Conservation (phyloP, 1,284 basidiomycete genomes). For the Naganishia cerealis region DNA sequence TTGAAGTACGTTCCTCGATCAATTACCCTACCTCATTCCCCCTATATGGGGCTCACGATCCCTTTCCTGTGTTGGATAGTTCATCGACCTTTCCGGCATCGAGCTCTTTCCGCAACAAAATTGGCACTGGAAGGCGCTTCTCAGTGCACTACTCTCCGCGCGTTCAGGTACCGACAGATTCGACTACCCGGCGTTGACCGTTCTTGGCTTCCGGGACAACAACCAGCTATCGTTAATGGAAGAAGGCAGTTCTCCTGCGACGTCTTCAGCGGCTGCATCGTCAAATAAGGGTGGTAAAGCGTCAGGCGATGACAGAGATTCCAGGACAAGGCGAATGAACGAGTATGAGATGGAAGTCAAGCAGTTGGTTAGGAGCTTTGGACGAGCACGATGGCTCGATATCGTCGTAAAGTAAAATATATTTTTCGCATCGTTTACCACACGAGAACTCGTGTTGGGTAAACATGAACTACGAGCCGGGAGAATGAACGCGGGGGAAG, state of each 20-base stretch:
- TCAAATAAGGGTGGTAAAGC: background rate
- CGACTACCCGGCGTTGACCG: background rate
- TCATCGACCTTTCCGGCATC: constrained; percentile 13
- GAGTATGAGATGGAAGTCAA: constrained; percentile 13
- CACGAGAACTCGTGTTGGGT: too few relatives aligned
- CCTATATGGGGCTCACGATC: too few relatives aligned
- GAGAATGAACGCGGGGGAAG: background rate
- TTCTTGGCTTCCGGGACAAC: constrained; percentile 10
- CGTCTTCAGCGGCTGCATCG: background rate
- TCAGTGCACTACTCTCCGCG: background rate
- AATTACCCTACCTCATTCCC: too few relatives aligned
- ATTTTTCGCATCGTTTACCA: background rate
- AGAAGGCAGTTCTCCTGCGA: background rate
- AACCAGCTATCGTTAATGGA: background rate
- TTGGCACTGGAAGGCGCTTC: constrained; percentile 1
- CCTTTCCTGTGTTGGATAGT: background rate
- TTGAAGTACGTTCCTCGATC: constrained; percentile 5
- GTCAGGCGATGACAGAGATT: background rate
- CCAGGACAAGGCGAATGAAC: background rate
- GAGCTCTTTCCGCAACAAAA: constrained; percentile 6
- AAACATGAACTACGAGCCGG: too few relatives aligned
- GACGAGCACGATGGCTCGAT: constrained; percentile 16
- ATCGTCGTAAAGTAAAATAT: constrained; percentile 5
- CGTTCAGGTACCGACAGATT: background rate
- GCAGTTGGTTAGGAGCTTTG: constrained; percentile 11